phyloP scores from a whole-genome alignment of 306 rosid species.

The Vachellia pachyceras region DNA sequence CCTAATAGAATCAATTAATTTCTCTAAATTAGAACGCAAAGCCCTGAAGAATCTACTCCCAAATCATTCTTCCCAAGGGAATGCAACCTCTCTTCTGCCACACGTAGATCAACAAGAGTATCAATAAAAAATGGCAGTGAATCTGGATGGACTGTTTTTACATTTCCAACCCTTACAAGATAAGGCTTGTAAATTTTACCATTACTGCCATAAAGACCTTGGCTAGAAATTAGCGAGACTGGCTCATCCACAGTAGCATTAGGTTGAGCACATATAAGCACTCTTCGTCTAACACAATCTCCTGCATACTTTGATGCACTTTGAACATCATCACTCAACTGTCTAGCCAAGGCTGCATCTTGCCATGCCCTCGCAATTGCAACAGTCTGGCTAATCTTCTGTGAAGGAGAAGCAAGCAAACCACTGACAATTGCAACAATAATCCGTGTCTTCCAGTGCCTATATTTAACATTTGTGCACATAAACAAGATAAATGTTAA shows the following conservation, averaged over 20 bases:
- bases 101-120: slow-evolving; percentile 86
- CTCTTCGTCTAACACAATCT: slow-evolving; percentile 63
- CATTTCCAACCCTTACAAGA: slow-evolving; percentile 97
- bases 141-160: slow-evolving; percentile 82
- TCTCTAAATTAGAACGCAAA: slow-evolving; percentile 81
- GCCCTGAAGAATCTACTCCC: slow-evolving; percentile 55
- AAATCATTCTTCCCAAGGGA: slow-evolving; percentile 58
- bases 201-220: slow-evolving; percentile 75
- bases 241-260: slow-evolving; percentile 98
- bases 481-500: slow-evolving; percentile 4
- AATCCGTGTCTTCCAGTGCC: slow-evolving; percentile 98
- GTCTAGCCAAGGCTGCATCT: slow-evolving; percentile 94
- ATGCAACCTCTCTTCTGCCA: slow-evolving; percentile 76
- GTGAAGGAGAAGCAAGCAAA: slow-evolving; percentile 69
- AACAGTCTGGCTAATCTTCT: slow-evolving; percentile 62
- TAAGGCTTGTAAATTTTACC: slow-evolving; percentile 90
- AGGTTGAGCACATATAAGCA: slow-evolving; percentile 97
- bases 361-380: slow-evolving; percentile 98
- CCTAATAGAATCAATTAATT: slow-evolving; percentile 77
- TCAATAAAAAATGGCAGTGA: slow-evolving; percentile 92
- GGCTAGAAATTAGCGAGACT: slow-evolving; percentile 84
- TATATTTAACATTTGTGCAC: slow-evolving; percentile 37
- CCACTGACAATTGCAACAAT: slow-evolving; percentile 93
- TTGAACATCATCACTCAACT: slow-evolving; percentile 62
- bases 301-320: slow-evolving; percentile 55